Evolutionary conservation across 2,329 filamentous ascomycete genomes (phyloP).

Genomic region (Fusarium sp.): DNA sequence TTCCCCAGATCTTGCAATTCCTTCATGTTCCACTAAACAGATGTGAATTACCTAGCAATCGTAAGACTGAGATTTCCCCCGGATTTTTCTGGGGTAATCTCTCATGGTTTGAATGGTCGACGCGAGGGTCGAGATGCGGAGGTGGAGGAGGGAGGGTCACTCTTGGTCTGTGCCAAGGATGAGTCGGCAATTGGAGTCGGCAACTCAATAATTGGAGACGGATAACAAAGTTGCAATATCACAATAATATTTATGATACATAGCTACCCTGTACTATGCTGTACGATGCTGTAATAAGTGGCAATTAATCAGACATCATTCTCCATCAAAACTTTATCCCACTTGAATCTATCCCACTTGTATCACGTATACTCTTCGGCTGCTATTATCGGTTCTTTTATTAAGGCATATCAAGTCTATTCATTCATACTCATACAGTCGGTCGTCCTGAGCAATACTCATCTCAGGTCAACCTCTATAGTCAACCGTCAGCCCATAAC

Average conservation of each 20-base stretch:
- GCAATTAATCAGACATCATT: background rate
- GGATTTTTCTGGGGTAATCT: constrained; percentile 38
- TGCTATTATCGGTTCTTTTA: constrained; percentile 24
- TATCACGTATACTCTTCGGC: constrained; percentile 23
- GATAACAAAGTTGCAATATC: background rate
- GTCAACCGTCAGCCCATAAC: background rate
- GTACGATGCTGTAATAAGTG: background rate
- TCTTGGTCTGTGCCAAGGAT: constrained; percentile 42
- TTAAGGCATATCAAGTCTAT: background rate
- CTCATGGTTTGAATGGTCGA: constrained; percentile 18
- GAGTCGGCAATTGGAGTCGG: constrained; percentile 48
- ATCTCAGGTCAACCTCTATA: background rate
- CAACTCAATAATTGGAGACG: constrained; percentile 32
- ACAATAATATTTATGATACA: background rate
- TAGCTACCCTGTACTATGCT: too few relatives aligned
- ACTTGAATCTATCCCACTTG: constrained; percentile 1
- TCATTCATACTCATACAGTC: background rate
- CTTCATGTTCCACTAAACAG: constrained; percentile 25
- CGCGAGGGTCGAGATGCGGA: constrained; percentile 12
- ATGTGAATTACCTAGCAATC: constrained; percentile 33
- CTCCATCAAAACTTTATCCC: constrained; percentile 3
- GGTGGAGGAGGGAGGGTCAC: constrained; percentile 25
- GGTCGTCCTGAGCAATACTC: too few relatives aligned
- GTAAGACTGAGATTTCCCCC: constrained; percentile 34
- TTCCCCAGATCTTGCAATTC: constrained; percentile 12